Conservation (phyloP, 1,284 basidiomycete genomes). For the Schizopora paradoxa region DNA sequence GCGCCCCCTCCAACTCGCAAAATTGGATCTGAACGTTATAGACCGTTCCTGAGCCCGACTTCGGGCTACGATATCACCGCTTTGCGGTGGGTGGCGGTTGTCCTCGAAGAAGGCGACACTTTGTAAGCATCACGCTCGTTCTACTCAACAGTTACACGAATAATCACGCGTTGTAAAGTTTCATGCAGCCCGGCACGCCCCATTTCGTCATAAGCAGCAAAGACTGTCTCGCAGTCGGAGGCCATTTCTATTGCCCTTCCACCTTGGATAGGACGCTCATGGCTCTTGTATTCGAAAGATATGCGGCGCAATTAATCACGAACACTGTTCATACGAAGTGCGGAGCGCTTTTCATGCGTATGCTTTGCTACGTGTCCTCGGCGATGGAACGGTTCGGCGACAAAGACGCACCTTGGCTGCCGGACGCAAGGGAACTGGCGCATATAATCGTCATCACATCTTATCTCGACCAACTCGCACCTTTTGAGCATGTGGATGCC, state of each 20-base stretch:
- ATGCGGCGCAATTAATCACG: not conserved
- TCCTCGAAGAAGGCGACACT: not conserved
- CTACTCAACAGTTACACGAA: not conserved
- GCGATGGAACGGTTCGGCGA: too few species aligned
- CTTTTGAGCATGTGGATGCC: too few species aligned
- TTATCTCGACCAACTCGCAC: too few species aligned
- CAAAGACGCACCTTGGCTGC: too few species aligned
- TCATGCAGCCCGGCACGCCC: slow-evolving; percentile 2
- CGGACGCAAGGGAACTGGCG: too few species aligned
- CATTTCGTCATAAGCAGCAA: not conserved
- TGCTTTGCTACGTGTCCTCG: too few species aligned
- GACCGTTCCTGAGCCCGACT: not conserved
- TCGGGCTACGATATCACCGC: not conserved
- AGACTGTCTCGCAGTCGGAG: slow-evolving; percentile 2
- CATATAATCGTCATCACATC: too few species aligned
- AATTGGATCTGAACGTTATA: not conserved
- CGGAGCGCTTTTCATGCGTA: not conserved
- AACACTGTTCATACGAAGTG: not conserved
- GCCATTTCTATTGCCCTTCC: too few species aligned
- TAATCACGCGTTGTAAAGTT: not conserved
- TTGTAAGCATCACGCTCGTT: not conserved
- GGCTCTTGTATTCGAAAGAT: not conserved
- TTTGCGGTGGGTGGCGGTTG: not conserved
- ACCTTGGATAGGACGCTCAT: not conserved
- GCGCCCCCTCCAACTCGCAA: not conserved